Base-by-base conservation (phyloP, 306 rosid species). In the Citrullus mucosospermus region DNA sequence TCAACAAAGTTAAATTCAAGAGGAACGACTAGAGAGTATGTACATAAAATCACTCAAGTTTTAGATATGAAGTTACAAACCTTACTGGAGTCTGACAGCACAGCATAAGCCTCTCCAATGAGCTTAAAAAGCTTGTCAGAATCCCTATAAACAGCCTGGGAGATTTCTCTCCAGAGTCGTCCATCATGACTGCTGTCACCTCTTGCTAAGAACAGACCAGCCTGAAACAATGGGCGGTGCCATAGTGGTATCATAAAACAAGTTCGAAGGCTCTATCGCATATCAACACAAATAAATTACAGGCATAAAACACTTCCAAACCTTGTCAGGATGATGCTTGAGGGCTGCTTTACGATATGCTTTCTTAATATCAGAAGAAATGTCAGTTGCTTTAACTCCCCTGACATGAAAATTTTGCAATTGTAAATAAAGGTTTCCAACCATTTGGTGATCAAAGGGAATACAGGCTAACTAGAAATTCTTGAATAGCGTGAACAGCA, bases 21-120 rank as follows among this genome's bases (percentile, higher is more conserved):
- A 69, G 20, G 18, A 44, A 22, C 30, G 8, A 48, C 5, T 12
- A 20, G 22, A 1, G 53, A 25, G 34, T 7, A 67, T 18, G 4
- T 22, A 39, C 18, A 8, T 7, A 6, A 14, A 60, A 15, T 20
- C 2, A 14, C 38, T 9, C 43, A 43, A 60, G 25, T 43, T 78
- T 46, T 61, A 66, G 48, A 25, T 81, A 76, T 69, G 56, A 80
- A 67, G 41, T 38, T 56, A 80, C 78, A 82, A 61, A 92, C 99
- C 97, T 92, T 92, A 38, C 79, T 72, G 62, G 93, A 85, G 84
- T 92, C 97, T 53, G 97, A 95, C 81, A 95, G 97, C 60, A 87
- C 91, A 62, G 97, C 88, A 83, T 92, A 92, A 36, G 99, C 97
- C 89, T 95, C 99, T 81, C 96, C 97, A 79, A 92, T 95, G 90